These are phyloP conservation scores for Podila clonocystis DNA, from an alignment of 192 early-diverging fungal species.

Conservation along the genomic window DNA sequence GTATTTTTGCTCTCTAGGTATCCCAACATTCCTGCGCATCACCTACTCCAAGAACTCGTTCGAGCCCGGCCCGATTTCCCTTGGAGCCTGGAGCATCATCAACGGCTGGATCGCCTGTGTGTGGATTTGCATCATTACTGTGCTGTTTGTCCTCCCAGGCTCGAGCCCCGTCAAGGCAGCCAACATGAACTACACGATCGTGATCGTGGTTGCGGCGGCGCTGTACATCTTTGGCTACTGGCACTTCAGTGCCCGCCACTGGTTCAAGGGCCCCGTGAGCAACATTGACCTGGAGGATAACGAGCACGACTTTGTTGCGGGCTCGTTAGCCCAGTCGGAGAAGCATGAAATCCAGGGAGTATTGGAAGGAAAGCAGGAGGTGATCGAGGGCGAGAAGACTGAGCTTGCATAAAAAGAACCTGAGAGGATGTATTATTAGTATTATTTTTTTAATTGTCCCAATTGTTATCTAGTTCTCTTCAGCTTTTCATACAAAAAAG, in stretches of 20 bases:
- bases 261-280: conserved; percentile 53
- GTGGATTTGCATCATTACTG: conserved; percentile 55
- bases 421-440: too few relatives aligned
- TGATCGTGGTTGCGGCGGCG: conserved; percentile 48
- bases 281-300: conserved; percentile 48
- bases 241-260: conserved; percentile 52
- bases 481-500: too few relatives aligned
- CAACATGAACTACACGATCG: conserved; percentile 57
- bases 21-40: conserved; percentile 55
- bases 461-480: too few relatives aligned
- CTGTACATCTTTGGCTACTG: conserved; percentile 53
- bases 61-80: conserved; percentile 48
- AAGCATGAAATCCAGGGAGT: neutral
- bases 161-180: conserved; percentile 31
- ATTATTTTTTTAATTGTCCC: too few relatives aligned
- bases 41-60: conserved; percentile 49
- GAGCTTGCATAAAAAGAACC: too few relatives aligned
- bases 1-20: neutral
- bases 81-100: conserved; percentile 46
- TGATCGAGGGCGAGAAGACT: too few relatives aligned
- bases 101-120: conserved; percentile 48
- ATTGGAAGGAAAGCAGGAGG: too few relatives aligned
- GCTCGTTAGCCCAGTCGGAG: conserved; percentile 7
- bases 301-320: conserved; percentile 20
- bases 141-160: conserved; percentile 53